Percentiles rank a stretch among this genome's conserved stretches.
Conservation (phyloP, 495 filamentous ascomycete species). For the Elaphomyces granulatus region DNA sequence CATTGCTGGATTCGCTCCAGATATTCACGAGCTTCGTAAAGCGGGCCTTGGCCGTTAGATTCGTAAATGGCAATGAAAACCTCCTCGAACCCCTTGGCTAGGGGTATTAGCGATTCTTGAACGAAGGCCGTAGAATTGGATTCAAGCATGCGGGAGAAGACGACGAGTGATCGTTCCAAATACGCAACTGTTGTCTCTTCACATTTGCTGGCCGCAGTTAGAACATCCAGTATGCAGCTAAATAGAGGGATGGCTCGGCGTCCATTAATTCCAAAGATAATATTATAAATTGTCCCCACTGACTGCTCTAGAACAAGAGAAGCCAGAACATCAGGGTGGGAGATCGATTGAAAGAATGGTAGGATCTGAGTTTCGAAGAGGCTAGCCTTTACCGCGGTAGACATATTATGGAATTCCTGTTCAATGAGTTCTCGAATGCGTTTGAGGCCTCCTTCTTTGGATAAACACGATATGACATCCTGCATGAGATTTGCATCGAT, state of each 20-base stretch:
- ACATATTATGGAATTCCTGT: slow-evolving; percentile 10
- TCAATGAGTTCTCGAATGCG: slow-evolving; percentile 16
- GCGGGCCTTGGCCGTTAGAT: slow-evolving; percentile 1
- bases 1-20: slow-evolving; percentile 16
- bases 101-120: slow-evolving; percentile 10
- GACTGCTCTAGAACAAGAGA: slow-evolving; percentile 40
- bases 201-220: slow-evolving; percentile 1
- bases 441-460: slow-evolving; percentile 16
- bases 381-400: slow-evolving; percentile 9
- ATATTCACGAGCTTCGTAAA: slow-evolving; percentile 6
- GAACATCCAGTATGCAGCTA: slow-evolving; percentile 15
- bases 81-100: slow-evolving; percentile 8
- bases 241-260: slow-evolving; percentile 31
- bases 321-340: slow-evolving; percentile 33
- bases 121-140: slow-evolving; percentile 20
- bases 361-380: slow-evolving; percentile 27
- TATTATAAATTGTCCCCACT: slow-evolving; percentile 42
- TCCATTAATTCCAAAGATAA: slow-evolving; percentile 37
- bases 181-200: slow-evolving; percentile 1
- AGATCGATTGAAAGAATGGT: slow-evolving; percentile 38
- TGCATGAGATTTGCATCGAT: slow-evolving; percentile 13
- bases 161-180: slow-evolving; percentile 10
- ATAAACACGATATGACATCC: slow-evolving; percentile 16
- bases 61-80: slow-evolving; percentile 3
- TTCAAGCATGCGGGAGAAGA: slow-evolving; percentile 17